A percentile compares a stretch with the other conserved stretches of the same genome.
Evolutionary conservation across 2,329 filamentous ascomycete genomes (phyloP).

Genomic region (Colletotrichum tabaci): DNA sequence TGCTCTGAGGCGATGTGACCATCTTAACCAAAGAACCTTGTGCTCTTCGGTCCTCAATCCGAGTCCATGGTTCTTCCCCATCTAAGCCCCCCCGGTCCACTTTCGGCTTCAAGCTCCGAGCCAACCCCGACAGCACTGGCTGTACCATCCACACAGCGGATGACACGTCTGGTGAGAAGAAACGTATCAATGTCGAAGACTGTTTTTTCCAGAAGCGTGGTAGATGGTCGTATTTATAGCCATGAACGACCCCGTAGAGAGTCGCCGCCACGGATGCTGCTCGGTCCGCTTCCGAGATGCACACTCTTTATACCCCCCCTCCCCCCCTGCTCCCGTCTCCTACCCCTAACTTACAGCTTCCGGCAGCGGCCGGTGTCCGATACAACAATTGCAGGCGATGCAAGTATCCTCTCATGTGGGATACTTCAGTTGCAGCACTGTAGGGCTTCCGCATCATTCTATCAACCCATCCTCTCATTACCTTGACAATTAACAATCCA

Average conservation of each 20-base stretch:
- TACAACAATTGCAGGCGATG: background rate
- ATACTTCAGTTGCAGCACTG: too few relatives aligned
- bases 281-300: background rate
- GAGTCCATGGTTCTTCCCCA: background rate
- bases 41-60: conserved; percentile 2
- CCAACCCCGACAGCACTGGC: background rate
- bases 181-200: background rate
- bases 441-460: too few relatives aligned
- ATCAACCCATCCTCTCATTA: too few relatives aligned
- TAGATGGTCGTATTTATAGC: background rate
- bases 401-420: background rate
- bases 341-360: background rate
- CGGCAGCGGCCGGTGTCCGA: background rate
- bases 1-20: background rate
- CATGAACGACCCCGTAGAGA: too few relatives aligned
- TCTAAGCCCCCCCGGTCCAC: background rate
- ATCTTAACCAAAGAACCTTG: conserved; percentile 3
- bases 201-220: too few relatives aligned
- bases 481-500: background rate
- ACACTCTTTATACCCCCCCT: too few relatives aligned
- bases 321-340: too few relatives aligned
- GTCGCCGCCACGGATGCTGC: background rate
- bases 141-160: too few relatives aligned
- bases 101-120: background rate
- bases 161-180: background rate